Evolutionary conservation across 345 rosid genomes (phyloP).

Genomic region (Salix suchowensis): DNA sequence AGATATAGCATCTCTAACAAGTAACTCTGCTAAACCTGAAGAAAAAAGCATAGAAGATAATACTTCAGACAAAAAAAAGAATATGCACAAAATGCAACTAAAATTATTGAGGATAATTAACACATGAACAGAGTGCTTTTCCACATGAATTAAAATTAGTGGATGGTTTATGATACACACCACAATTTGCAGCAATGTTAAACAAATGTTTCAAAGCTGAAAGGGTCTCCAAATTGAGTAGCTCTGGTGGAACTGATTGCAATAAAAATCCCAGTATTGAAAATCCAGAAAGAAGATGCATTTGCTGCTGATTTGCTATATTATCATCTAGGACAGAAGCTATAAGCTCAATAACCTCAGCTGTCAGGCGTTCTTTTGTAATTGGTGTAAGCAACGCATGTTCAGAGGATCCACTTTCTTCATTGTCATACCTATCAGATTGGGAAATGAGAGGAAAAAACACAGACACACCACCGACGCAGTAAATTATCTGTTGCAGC

Average conservation of each 20-base stretch:
- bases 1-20: conserved; percentile 76
- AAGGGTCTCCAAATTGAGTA: conserved; percentile 88
- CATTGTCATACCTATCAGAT: conserved; percentile 73
- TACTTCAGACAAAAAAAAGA: neutral
- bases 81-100: neutral
- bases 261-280: conserved; percentile 77
- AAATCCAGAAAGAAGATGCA: conserved; percentile 91
- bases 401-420: conserved; percentile 44
- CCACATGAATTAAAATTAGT: neutral
- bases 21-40: conserved; percentile 72
- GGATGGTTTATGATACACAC: conserved; percentile 43
- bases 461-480: conserved; percentile 95
- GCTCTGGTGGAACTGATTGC: conserved; percentile 82
- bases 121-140: neutral
- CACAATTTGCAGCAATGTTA: conserved; percentile 60
- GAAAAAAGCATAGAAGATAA: neutral
- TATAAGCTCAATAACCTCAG: conserved; percentile 90
- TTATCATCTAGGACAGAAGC: conserved; percentile 93
- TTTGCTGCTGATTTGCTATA: conserved; percentile 86
- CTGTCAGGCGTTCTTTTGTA: conserved; percentile 72
- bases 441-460: conserved; percentile 88
- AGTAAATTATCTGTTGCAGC: conserved; percentile 88
- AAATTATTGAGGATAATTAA: neutral
- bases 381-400: conserved; percentile 49
- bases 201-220: conserved; percentile 85